A percentile compares a stretch with the other conserved stretches of the same genome.
Conservation (phyloP, 257 asterid genomes). For the Fraxinus quadrangulata region DNA sequence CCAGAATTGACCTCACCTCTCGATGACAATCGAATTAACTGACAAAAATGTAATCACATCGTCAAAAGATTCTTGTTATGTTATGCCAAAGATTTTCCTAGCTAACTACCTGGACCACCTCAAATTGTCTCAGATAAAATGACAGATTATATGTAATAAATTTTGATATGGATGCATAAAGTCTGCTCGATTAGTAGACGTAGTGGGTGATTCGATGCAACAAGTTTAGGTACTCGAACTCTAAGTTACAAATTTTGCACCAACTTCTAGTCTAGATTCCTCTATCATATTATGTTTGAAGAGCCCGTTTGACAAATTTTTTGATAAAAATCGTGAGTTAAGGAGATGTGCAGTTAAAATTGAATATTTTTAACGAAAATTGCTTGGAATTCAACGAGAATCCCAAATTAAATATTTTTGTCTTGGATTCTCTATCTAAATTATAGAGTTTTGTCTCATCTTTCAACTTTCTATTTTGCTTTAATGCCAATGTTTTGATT, state of each 20-base stretch:
- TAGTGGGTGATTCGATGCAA: background rate
- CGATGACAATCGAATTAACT: background rate
- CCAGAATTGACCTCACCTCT: conserved; percentile 37
- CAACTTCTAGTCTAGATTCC: too few relatives aligned
- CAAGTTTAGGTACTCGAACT: too few relatives aligned
- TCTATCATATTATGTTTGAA: too few relatives aligned
- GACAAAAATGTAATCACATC: conserved; percentile 4
- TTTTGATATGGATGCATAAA: too few relatives aligned
- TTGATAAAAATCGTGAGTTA: background rate
- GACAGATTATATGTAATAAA: background rate
- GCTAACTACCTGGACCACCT: background rate
- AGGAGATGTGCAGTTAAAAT: too few relatives aligned
- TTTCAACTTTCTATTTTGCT: conserved; percentile 6
- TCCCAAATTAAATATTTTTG: background rate
- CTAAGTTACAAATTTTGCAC: too few relatives aligned
- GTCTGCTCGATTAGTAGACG: background rate
- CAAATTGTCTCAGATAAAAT: background rate
- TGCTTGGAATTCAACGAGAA: conserved; percentile 7
- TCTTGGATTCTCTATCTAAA: conserved; percentile 1
- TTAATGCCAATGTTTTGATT: background rate
- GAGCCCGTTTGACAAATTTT: too few relatives aligned
- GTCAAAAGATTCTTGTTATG: background rate
- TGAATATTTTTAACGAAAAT: background rate
- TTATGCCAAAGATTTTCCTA: background rate
- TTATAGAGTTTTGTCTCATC: background rate